Percentiles rank a stretch among this genome's conserved stretches.
phyloP scores from a whole-genome alignment of 345 rosid species.

The Populus tremula region DNA sequence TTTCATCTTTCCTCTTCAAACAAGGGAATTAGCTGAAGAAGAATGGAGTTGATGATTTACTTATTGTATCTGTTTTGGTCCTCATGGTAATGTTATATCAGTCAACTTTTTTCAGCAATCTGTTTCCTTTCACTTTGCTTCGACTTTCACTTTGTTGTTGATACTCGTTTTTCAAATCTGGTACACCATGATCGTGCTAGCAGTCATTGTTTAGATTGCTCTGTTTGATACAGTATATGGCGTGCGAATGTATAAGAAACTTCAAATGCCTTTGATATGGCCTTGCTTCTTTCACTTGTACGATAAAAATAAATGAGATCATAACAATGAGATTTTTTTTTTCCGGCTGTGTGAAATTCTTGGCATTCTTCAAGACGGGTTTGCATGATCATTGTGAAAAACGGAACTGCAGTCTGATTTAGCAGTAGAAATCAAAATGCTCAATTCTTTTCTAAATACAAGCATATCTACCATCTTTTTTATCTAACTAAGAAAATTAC shows the following conservation, averaged over 20 bases:
- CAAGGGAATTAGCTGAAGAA: constrained; percentile 39
- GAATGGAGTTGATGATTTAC: constrained; percentile 2
- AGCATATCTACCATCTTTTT: too few relatives aligned
- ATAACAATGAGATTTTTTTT: background rate
- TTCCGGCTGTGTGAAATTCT: too few relatives aligned
- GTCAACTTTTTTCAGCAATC: background rate
- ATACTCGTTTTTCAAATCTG: background rate
- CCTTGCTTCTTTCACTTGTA: background rate
- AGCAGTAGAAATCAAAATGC: background rate
- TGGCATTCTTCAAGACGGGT: background rate
- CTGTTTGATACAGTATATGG: background rate
- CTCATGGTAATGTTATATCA: background rate
- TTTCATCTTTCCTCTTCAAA: constrained; percentile 74
- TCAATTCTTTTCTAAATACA: background rate
- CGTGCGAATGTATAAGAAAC: background rate
- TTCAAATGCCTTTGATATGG: background rate
- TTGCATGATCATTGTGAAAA: background rate
- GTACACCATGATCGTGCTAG: background rate
- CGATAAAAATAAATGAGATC: background rate
- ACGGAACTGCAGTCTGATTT: background rate
- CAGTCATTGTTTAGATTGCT: background rate
- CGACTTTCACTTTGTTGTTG: background rate
- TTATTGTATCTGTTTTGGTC: constrained; percentile 6
- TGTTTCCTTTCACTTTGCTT: background rate
- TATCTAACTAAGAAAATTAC: background rate